A percentile compares a stretch with the other conserved stretches of the same genome.
Evolutionary conservation across 2,329 filamentous ascomycete species (phyloP).

Genomic region (Aureobasidium pullulans): DNA sequence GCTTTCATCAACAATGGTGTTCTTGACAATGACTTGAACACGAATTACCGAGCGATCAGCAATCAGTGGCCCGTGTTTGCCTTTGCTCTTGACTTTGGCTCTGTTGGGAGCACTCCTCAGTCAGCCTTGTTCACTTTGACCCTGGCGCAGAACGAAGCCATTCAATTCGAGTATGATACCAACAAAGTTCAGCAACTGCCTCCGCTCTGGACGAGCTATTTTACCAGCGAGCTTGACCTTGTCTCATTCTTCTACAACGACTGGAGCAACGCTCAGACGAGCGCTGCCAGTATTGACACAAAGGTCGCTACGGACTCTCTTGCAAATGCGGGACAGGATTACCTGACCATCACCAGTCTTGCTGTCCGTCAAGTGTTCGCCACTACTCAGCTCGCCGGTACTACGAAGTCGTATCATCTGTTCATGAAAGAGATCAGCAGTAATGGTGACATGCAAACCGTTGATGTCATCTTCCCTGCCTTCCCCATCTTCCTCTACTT

Average conservation of each 20-base stretch:
- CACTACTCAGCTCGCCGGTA: conserved; percentile 43
- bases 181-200: conserved; percentile 31
- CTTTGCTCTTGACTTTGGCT: conserved; percentile 44
- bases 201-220: conserved; percentile 48
- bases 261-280: conserved; percentile 29
- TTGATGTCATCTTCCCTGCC: conserved; percentile 29
- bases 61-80: conserved; percentile 45
- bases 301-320: conserved; percentile 39
- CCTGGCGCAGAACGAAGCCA: conserved; percentile 42
- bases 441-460: conserved; percentile 29
- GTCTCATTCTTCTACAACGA: conserved; percentile 45
- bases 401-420: conserved; percentile 36
- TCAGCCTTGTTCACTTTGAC: conserved; percentile 44
- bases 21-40: conserved; percentile 39
- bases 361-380: conserved; percentile 46
- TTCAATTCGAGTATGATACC: conserved; percentile 43
- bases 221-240: conserved; percentile 37
- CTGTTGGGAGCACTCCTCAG: conserved; percentile 30
- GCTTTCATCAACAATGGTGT: conserved; percentile 38
- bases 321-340: conserved; percentile 40
- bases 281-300: conserved; percentile 36
- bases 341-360: conserved; percentile 43
- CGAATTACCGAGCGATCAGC: conserved; percentile 42
- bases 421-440: conserved; percentile 54
- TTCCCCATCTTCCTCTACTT: conserved; percentile 28